These are phyloP conservation scores for Sugiyamaella mastotermitis DNA, from an alignment of 805 yeast genomes.

Conservation along the genomic window DNA sequence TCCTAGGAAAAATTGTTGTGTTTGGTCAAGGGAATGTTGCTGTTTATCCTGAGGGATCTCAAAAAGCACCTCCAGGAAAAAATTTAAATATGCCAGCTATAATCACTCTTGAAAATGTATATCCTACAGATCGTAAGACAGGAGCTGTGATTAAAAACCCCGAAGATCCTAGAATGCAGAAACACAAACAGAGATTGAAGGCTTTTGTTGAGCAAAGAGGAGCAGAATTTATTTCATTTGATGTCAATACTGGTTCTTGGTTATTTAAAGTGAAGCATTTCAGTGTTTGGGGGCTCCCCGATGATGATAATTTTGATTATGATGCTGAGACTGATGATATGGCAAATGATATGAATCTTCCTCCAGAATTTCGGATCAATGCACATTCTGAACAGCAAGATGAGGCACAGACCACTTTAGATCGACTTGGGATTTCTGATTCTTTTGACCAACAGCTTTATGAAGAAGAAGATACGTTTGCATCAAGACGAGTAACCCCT, in stretches of 20 bases:
- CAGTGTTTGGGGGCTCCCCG: slow-evolving; percentile 80
- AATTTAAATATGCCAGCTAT: slow-evolving; percentile 72
- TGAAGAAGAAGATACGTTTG: too few relatives aligned
- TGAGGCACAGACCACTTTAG: too few relatives aligned
- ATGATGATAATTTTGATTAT: slow-evolving; percentile 36
- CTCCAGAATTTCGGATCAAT: neutral
- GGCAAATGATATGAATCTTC: slow-evolving; percentile 1
- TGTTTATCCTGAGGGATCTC: slow-evolving; percentile 61
- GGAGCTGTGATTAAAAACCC: slow-evolving; percentile 58
- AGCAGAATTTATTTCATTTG: slow-evolving; percentile 75
- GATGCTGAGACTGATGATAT: slow-evolving; percentile 43
- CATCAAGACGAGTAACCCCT: too few relatives aligned
- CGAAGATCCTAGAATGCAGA: slow-evolving; percentile 53
- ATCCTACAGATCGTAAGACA: slow-evolving; percentile 59
- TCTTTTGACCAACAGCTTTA: too few relatives aligned
- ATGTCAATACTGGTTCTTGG: slow-evolving; percentile 69
- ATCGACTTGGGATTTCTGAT: too few relatives aligned
- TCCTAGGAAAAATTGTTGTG: slow-evolving; percentile 57
- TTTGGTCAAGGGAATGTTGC: slow-evolving; percentile 56
- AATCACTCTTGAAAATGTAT: slow-evolving; percentile 69
- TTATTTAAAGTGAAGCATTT: slow-evolving; percentile 84
- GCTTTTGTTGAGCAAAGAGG: slow-evolving; percentile 52
- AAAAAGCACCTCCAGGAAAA: slow-evolving; percentile 58
- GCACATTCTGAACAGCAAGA: too few relatives aligned
- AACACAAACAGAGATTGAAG: slow-evolving; percentile 38